Conservation (phyloP, 2,329 filamentous ascomycete species). For the Dothidotthia symphoricarpi region DNA sequence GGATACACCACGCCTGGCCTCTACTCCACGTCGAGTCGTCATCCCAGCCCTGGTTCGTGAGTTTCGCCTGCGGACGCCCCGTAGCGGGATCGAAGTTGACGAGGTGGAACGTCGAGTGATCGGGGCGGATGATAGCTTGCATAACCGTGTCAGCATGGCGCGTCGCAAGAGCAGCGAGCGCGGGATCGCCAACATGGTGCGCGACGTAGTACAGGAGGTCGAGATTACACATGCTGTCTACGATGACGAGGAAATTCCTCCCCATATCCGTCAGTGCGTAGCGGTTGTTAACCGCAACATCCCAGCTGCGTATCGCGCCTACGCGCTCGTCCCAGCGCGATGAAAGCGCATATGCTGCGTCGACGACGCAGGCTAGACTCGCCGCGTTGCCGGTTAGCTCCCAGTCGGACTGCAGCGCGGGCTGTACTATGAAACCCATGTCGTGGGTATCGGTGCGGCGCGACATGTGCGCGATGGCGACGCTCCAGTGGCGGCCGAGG, state of each 20-base stretch:
- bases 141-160: constrained; percentile 42
- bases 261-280: constrained; percentile 40
- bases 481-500: constrained; percentile 32
- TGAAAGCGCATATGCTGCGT: constrained; percentile 48
- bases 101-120: constrained; percentile 45
- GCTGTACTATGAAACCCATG: constrained; percentile 55
- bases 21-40: constrained; percentile 50
- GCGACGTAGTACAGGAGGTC: constrained; percentile 45
- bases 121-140: constrained; percentile 34
- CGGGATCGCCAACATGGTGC: constrained; percentile 37
- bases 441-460: constrained; percentile 54
- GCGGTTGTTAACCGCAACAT: constrained; percentile 41
- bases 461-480: constrained; percentile 36
- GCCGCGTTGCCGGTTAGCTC: constrained; percentile 45
- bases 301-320: constrained; percentile 52
- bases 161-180: constrained; percentile 40
- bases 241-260: constrained; percentile 44
- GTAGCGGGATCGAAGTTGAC: constrained; percentile 48
- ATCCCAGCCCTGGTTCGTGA: constrained; percentile 51
- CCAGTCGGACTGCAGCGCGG: constrained; percentile 50
- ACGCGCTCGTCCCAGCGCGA: constrained; percentile 45
- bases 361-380: constrained; percentile 45
- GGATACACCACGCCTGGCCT: constrained; percentile 53
- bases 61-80: constrained; percentile 46
- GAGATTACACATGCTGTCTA: constrained; percentile 46